Evolutionary conservation across 305 asterid genomes (phyloP), one percentile per base, ranked within the genome.

Genomic region (Stenogyne calaminthoides): DNA sequence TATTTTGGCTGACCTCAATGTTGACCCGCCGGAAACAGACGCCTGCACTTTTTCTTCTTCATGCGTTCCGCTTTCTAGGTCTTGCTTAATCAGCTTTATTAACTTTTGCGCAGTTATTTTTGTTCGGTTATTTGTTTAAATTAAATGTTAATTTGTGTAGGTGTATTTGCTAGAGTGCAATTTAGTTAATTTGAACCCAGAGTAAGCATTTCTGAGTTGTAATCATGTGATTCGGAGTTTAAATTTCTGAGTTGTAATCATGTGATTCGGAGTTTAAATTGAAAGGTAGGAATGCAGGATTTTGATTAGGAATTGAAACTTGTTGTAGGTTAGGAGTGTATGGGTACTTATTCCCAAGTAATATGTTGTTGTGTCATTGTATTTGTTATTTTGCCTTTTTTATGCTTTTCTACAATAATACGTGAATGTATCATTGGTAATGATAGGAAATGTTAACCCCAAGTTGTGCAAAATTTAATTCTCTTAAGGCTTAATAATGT

Each of bases 1-100:
- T 57, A 73, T 87, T 37, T 12, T 87, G 78, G 89, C 89, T 70
- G 92, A 87, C 87, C 92, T 87, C 73, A 87, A 87, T 78, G 87
- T 78, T 77, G 92, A 85, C 81, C 88, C 88, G 36, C 87, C 83
- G 47, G 87, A 87, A 7, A 58, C 82, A 0, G 88, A 85, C 66
- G 66, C 78, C 42, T 76, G 49, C 63, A 71, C 76, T 20, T 69
- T 58, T 49, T 59, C 88, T 22, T 60, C 88, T 55, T 14, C 82
- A 18, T 36, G 77, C 22, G 19, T 63, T 81, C 79, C 85, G 10
- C 11, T 60, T 74, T 78, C 81, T 5, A 78, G 87, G 87, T 83
- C 36, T 32, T 32, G 36, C 36, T 32, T 67, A 37, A 29, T 63
- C 22, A 44, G 69, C 52, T 25, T 10, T 16, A 19, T 18, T 59